Base-by-base conservation (phyloP, 1,284 basidiomycete genomes). In the Austroboletus niveus region DNA sequence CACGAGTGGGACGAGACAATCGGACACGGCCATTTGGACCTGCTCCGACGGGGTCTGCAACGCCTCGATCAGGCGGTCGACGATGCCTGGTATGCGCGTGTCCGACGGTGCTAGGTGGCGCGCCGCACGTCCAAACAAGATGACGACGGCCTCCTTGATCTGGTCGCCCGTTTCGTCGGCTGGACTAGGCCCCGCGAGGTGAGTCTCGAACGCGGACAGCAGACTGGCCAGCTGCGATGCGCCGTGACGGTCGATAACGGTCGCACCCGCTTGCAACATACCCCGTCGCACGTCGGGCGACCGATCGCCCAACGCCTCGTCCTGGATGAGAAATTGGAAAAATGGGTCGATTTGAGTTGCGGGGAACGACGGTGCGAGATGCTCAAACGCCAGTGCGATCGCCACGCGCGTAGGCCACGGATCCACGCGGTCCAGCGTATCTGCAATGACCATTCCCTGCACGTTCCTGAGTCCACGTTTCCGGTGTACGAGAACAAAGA, bases 21-120 rank as follows among this genome's bases (percentile, higher is more conserved):
- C 97, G 0, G 95, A 92, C 1, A 99, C 94, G 0, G 97, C 96
- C 48, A 93, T 88, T 69, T 99, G 96, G 0, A 99, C 97, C 60
- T 96, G 87, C 69, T 99, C 97, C 1, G 94, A 87, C 0, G 97
- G 97, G 0, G 95, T 99, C 71, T 90, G 90, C 57, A 99, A 78
- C 1, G 96, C 93, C 24, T 92, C 90, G 7, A 97, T 82, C 20
- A 99, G 77, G n/a, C 94, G 80, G 56, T 94, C 87, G 9, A 98
- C 88, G 55, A 98, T 92, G n/a, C 74, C 71, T 0, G 90, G 87
- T 42, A 97, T 83, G 1, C 93, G 85, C 12, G 75, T 55, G 67
- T 97, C 94, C 1, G 80, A 80, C 7, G 84, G 71, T 40, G 90
- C 84, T 34, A 99, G 78, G 72, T 99, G 95, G 20, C 90, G 80